Conservation (phyloP, 2,329 filamentous ascomycete genomes). For the Grosmannia penicillata region DNA sequence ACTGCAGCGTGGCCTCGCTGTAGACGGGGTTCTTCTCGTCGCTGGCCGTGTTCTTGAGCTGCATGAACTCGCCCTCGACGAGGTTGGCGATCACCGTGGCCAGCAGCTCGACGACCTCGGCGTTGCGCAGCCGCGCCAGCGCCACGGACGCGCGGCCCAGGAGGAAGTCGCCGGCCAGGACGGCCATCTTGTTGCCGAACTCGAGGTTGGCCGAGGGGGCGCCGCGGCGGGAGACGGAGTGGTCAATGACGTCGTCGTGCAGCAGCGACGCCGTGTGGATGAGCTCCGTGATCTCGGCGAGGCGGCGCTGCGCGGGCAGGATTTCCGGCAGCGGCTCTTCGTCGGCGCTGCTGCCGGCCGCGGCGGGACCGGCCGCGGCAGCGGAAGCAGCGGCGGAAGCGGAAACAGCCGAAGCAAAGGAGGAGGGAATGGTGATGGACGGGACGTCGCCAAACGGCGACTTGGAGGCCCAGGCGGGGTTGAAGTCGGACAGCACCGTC, state of each 20-base stretch:
- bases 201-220: slow-evolving; percentile 81
- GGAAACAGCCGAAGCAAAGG: neutral
- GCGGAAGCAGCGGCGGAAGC: neutral
- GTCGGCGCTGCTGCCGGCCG: slow-evolving; percentile 21
- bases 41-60: slow-evolving; percentile 85
- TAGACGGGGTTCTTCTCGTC: slow-evolving; percentile 76
- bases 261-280: slow-evolving; percentile 94
- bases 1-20: slow-evolving; percentile 77
- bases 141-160: slow-evolving; percentile 87
- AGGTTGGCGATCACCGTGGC: slow-evolving; percentile 95
- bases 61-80: slow-evolving; percentile 99
- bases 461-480: slow-evolving; percentile 41
- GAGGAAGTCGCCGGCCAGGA: slow-evolving; percentile 91
- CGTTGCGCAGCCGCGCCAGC: slow-evolving; percentile 74
- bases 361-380: slow-evolving; percentile 31
- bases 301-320: slow-evolving; percentile 77
- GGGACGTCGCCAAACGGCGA: slow-evolving; percentile 1
- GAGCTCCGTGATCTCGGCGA: slow-evolving; percentile 93
- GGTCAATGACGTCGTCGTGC: slow-evolving; percentile 97
- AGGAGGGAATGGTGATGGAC: neutral
- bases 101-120: slow-evolving; percentile 86
- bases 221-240: slow-evolving; percentile 71
- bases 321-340: slow-evolving; percentile 40
- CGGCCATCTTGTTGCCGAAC: slow-evolving; percentile 99
- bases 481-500: slow-evolving; percentile 59